A percentile compares a stretch with the other conserved stretches of the same genome.
Conservation (phyloP, 768 basidiomycete genomes). For the Pisolithus marmoratus region DNA sequence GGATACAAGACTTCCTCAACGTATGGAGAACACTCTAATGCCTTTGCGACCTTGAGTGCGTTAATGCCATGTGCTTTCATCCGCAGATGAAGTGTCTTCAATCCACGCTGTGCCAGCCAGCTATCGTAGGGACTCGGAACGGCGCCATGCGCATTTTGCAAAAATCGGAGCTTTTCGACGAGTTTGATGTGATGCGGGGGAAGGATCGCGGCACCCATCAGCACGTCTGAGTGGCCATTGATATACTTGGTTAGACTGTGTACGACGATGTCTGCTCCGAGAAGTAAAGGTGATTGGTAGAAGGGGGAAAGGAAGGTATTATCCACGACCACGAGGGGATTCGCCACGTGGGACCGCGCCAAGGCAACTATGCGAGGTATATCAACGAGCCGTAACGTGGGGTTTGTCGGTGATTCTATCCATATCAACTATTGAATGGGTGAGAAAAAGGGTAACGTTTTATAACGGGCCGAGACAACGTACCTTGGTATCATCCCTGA, state of each 20-base stretch:
- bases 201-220: slow-evolving; percentile 82
- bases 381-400: slow-evolving; percentile 82
- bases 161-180: slow-evolving; percentile 62
- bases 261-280: slow-evolving; percentile 79
- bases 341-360: slow-evolving; percentile 53
- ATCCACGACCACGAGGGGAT: slow-evolving; percentile 83
- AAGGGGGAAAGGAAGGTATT: slow-evolving; percentile 94
- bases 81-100: slow-evolving; percentile 86
- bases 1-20: slow-evolving; percentile 88
- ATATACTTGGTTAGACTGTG: slow-evolving; percentile 89
- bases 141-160: slow-evolving; percentile 86
- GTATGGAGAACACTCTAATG: slow-evolving; percentile 45
- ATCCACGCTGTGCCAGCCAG: slow-evolving; percentile 86
- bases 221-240: slow-evolving; percentile 90
- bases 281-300: slow-evolving; percentile 82
- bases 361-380: slow-evolving; percentile 65
- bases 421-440: slow-evolving; percentile 63
- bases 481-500: slow-evolving; percentile 79
- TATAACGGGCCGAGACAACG: slow-evolving; percentile 11
- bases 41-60: slow-evolving; percentile 68
- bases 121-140: slow-evolving; percentile 82
- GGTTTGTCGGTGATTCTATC: slow-evolving; percentile 96
- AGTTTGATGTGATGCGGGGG: slow-evolving; percentile 48
- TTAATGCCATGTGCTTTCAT: slow-evolving; percentile 85
- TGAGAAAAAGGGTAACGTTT: neutral